phyloP scores from a whole-genome alignment of 1,284 basidiomycete genomes.

The Ustanciosporium gigantosporum region DNA sequence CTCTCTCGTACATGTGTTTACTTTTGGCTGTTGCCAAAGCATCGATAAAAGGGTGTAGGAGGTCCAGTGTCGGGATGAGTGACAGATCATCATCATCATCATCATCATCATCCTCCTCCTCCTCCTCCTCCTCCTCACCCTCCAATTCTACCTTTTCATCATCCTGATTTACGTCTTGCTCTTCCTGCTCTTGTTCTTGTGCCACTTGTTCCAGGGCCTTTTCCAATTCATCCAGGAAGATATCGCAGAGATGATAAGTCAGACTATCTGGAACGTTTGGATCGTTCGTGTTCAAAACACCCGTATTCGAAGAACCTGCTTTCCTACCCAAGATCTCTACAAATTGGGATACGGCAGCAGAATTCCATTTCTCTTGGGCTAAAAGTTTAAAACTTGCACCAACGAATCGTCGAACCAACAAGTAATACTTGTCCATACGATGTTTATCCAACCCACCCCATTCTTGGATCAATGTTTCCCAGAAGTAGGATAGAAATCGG shows the following conservation, averaged over 20 bases:
- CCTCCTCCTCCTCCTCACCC: neutral
- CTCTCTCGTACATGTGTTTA: conserved; percentile 70
- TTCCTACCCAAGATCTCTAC: conserved; percentile 10
- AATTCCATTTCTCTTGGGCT: conserved; percentile 73
- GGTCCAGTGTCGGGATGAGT: conserved; percentile 65
- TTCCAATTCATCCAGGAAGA: conserved; percentile 88
- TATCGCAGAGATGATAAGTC: conserved; percentile 77
- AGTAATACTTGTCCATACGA: conserved; percentile 84
- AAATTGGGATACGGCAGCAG: conserved; percentile 43
- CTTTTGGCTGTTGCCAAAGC: conserved; percentile 72
- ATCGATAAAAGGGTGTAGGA: conserved; percentile 72
- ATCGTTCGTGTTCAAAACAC: conserved; percentile 63
- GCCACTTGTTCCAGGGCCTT: conserved; percentile 65
- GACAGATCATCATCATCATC: conserved; percentile 17
- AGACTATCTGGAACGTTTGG: conserved; percentile 73
- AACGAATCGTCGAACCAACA: conserved; percentile 86
- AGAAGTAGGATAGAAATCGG: conserved; percentile 82
- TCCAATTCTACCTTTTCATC: neutral
- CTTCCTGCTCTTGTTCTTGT: neutral
- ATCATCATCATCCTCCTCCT: conserved; percentile 1
- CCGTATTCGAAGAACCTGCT: conserved; percentile 1
- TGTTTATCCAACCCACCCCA: conserved; percentile 90
- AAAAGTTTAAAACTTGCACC: conserved; percentile 83
- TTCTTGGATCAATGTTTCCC: conserved; percentile 83
- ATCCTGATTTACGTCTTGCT: conserved; percentile 2